Evolutionary conservation across 2,329 filamentous ascomycete genomes (phyloP).

Genomic region (Cercospora beticola): DNA sequence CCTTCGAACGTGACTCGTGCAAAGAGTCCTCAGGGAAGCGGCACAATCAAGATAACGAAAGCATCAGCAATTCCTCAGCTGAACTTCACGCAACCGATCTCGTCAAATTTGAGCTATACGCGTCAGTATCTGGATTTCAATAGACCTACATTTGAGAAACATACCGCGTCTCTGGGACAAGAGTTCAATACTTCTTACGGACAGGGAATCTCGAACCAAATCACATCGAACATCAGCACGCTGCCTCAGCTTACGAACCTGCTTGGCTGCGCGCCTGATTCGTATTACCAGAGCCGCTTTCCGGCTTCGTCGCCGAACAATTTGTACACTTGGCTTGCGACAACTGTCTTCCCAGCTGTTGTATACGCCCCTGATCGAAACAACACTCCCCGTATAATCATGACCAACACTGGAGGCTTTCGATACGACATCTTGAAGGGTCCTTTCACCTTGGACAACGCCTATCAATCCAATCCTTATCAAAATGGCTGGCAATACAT

Average conservation of each 20-base stretch:
- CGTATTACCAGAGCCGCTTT: conserved; percentile 20
- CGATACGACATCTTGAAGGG: conserved; percentile 64
- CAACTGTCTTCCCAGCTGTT: conserved; percentile 39
- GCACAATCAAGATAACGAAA: conserved; percentile 39
- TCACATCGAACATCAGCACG: conserved; percentile 21
- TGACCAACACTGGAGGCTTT: conserved; percentile 61
- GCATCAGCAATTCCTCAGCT: conserved; percentile 14
- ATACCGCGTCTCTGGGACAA: conserved; percentile 45
- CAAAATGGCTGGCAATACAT: conserved; percentile 55
- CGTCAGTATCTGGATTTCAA: conserved; percentile 70
- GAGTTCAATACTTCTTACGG: conserved; percentile 24
- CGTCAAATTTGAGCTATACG: conserved; percentile 44
- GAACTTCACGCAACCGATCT: conserved; percentile 32
- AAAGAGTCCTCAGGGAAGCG: conserved; percentile 43
- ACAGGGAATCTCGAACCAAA: conserved; percentile 20
- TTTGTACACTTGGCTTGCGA: conserved; percentile 24
- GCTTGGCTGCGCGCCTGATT: conserved; percentile 22
- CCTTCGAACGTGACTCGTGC: conserved; percentile 43
- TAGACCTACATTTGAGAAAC: conserved; percentile 63
- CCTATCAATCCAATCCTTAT: conserved; percentile 59
- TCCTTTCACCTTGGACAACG: conserved; percentile 57
- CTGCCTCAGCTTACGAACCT: conserved; percentile 21
- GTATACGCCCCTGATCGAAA: conserved; percentile 52
- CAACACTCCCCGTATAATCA: conserved; percentile 56
- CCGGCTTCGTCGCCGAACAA: conserved; percentile 20